phyloP scores from a whole-genome alignment of 352 stramenopile genomes.

The Phytophthora idaei region DNA sequence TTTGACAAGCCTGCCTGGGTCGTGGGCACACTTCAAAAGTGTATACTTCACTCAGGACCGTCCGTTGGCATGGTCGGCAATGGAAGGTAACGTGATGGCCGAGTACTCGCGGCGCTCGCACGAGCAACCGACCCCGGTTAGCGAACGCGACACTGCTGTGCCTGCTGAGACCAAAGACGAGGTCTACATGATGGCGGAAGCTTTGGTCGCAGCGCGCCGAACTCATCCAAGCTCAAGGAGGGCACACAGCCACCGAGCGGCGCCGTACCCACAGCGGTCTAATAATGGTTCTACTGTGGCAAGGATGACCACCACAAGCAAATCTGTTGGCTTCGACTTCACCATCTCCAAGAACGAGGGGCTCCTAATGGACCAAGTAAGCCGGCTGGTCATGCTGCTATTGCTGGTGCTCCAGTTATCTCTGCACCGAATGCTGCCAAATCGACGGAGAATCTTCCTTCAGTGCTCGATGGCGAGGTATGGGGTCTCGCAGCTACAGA shows the following conservation, averaged over 20 bases:
- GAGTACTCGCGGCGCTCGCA: not conserved
- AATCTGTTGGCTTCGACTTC: not conserved
- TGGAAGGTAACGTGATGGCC: constrained; percentile 4
- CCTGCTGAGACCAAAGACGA: not conserved
- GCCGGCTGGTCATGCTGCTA: too few species aligned
- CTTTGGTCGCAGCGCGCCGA: not conserved
- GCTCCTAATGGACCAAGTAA: too few species aligned
- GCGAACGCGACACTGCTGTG: not conserved
- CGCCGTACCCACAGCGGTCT: too few species aligned
- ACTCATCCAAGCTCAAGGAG: not conserved
- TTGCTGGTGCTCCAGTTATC: too few species aligned
- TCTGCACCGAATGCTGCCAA: too few species aligned
- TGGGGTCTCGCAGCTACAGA: too few species aligned
- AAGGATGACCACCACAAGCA: not conserved
- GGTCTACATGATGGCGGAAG: not conserved
- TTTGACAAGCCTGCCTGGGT: not conserved
- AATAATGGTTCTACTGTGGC: not conserved
- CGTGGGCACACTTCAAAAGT: constrained; percentile 1
- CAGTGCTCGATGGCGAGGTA: too few species aligned
- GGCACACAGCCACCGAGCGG: too few species aligned
- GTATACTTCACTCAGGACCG: constrained; percentile 3
- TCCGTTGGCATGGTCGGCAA: not conserved
- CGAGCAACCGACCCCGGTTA: not conserved
- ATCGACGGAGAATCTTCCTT: too few species aligned
- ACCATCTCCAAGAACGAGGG: not conserved